phyloP scores from a whole-genome alignment of 495 filamentous ascomycete species.

The Daldinia vernicosa region DNA sequence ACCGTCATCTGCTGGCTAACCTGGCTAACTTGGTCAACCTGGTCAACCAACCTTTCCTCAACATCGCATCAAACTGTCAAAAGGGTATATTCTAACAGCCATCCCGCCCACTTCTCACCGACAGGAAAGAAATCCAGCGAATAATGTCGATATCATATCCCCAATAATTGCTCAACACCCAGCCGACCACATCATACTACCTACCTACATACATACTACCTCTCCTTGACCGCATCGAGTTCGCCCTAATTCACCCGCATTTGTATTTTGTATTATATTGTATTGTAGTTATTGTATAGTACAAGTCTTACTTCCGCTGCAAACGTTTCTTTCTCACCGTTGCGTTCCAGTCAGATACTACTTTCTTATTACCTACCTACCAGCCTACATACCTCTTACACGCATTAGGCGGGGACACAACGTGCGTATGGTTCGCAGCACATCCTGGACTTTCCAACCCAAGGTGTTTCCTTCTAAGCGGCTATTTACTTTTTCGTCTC shows the following conservation, averaged over 20 bases:
- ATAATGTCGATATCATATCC: slow-evolving; percentile 30
- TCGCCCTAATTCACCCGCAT: slow-evolving; percentile 21
- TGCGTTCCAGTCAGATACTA: slow-evolving; percentile 27
- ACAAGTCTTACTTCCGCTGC: slow-evolving; percentile 7
- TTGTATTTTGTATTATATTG: slow-evolving; percentile 7
- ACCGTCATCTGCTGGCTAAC: slow-evolving; percentile 33
- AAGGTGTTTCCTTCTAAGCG: slow-evolving; percentile 33
- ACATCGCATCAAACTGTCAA: slow-evolving; percentile 30
- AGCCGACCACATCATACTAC: slow-evolving; percentile 40
- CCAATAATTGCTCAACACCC: slow-evolving; percentile 33
- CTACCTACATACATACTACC: too few species aligned
- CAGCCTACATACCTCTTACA: too few species aligned
- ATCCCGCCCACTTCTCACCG: slow-evolving; percentile 31
- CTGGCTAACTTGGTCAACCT: background rate
- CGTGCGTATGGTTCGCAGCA: slow-evolving; percentile 23
- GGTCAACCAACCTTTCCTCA: slow-evolving; percentile 11
- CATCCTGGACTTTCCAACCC: slow-evolving; percentile 30
- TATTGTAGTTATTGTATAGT: too few species aligned
- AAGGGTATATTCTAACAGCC: slow-evolving; percentile 17
- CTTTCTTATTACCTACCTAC: slow-evolving; percentile 19
- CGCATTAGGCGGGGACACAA: slow-evolving; percentile 28
- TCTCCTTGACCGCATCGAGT: slow-evolving; percentile 31
- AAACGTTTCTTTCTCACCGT: slow-evolving; percentile 31
- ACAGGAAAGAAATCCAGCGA: slow-evolving; percentile 13
- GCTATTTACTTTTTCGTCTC: slow-evolving; percentile 16